Conservation (phyloP, 768 basidiomycete species). For the Rhodosporidiobolus sp. region DNA sequence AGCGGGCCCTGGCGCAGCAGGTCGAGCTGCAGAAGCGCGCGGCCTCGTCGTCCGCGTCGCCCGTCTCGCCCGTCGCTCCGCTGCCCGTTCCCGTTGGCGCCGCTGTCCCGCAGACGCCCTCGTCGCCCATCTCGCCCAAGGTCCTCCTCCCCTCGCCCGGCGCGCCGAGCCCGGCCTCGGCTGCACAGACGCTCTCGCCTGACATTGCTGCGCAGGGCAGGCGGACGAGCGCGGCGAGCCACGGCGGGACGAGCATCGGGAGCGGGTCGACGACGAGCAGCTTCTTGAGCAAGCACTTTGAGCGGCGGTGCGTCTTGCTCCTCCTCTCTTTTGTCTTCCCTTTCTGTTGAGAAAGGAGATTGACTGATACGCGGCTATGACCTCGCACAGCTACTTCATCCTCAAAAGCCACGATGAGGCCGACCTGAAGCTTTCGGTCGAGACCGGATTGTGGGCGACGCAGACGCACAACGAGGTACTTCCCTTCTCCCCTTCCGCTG, state of each 20-base stretch:
- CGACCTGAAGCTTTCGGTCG: conserved; percentile 51
- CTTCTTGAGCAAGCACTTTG: conserved; percentile 70
- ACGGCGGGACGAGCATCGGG: conserved; percentile 42
- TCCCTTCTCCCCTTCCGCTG: not conserved
- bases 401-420: conserved; percentile 41
- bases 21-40: conserved; percentile 34
- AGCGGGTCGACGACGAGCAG: conserved; percentile 31
- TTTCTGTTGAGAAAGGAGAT: not conserved
- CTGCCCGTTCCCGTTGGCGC: no score
- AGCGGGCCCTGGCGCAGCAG: conserved; percentile 13
- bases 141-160: no score
- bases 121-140: no score
- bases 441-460: conserved; percentile 81
- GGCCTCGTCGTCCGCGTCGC: not conserved
- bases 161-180: no score
- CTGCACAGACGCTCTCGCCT: no score
- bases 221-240: conserved; percentile 32
- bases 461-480: conserved; percentile 54
- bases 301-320: conserved; percentile 73
- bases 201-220: not conserved
- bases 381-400: conserved; percentile 2
- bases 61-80: no score
- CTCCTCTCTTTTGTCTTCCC: not conserved
- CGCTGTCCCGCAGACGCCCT: no score
- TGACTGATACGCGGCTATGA: not conserved